Evolutionary conservation across 1,284 basidiomycete genomes (phyloP), one percentile per base, ranked within the genome.

Genomic region (Trichosporon coremiiforme): DNA sequence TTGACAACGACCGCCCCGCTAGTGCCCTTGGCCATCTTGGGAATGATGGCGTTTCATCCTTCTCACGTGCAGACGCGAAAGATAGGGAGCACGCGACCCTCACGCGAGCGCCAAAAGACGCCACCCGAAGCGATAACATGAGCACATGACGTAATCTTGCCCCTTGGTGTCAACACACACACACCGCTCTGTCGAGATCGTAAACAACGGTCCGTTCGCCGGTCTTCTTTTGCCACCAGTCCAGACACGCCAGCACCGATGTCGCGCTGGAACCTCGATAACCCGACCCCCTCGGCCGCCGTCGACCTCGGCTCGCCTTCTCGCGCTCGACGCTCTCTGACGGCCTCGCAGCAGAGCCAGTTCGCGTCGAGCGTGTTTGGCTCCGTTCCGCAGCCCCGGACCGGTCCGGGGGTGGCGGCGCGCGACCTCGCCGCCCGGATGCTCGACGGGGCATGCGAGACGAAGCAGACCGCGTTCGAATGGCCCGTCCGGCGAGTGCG

Each of bases 381-480:
- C 12, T 33, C 64, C 25, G 66, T 68, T 6, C 38, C 53, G 20
- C 64, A 41, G 15, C 64, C 64, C 13, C 64, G 64, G 8, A 29
- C 25, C 12, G 64, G 64, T 7, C 38, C 41, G 12, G 62, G 33
- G 33, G 12, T 45, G 29, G 29, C 50, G 20, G 64, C 45, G 47
- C 35, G 63, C 57, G 57, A 62, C 33, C 57, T 62, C 4, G 66
- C 62, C 4, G 57, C 65, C 13, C 60, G 66, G 12, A 36, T 62
- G 9, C 33, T 68, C 4, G 60, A 67, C 20, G 69, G 71, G 25
- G 66, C 70, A 9, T 69, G 60, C n/a, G 71, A 72, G 66, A 69
- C 64, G 41, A 75, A 73, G 35, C 71, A 72, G 66, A 75, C 75
- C 1, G 66, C 73, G 1, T 75, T 75, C 33, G 75, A 78, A 64